phyloP scores from a whole-genome alignment of 78 protist genomes.

The Emiliania huxleyi region DNA sequence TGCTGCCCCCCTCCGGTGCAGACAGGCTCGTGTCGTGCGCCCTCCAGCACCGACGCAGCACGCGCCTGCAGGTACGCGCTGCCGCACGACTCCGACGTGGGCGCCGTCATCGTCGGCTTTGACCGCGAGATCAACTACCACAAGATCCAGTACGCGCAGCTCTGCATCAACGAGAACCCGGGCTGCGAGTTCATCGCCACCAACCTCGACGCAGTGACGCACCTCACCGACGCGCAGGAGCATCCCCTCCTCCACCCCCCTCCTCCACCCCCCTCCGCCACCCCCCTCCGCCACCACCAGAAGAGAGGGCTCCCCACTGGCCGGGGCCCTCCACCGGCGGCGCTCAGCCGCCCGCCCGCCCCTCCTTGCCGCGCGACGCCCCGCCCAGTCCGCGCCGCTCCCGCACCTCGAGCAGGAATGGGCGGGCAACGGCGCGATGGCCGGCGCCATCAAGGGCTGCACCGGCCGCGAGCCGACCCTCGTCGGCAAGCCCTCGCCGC shows the following conservation, averaged over 20 bases:
- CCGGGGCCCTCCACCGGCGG: background rate
- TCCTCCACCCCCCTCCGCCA: too few species aligned
- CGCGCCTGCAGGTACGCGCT: background rate
- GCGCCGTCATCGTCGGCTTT: slow-evolving; percentile 55
- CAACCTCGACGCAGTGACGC: slow-evolving; percentile 58
- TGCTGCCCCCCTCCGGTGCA: too few species aligned
- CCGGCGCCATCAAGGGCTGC: slow-evolving; percentile 51
- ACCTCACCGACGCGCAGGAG: slow-evolving; percentile 52
- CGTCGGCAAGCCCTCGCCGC: slow-evolving; percentile 47
- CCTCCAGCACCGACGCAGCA: too few species aligned
- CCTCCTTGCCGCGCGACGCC: too few species aligned
- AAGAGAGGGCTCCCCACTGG: background rate
- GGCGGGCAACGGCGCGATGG: slow-evolving; percentile 60
- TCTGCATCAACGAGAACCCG: slow-evolving; percentile 47
- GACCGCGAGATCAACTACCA: slow-evolving; percentile 43
- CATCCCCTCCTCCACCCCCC: too few species aligned
- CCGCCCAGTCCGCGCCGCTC: background rate
- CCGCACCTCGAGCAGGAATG: too few species aligned
- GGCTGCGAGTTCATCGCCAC: slow-evolving; percentile 59
- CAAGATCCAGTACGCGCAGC: slow-evolving; percentile 53
- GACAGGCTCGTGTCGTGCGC: too few species aligned
- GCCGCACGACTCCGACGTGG: slow-evolving; percentile 22
- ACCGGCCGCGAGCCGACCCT: slow-evolving; percentile 11
- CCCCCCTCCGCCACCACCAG: too few species aligned
- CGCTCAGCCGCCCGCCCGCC: background rate